These are phyloP conservation scores for Suillus hirtellus DNA, from an alignment of 768 basidiomycete genomes.

Conservation along the genomic window DNA sequence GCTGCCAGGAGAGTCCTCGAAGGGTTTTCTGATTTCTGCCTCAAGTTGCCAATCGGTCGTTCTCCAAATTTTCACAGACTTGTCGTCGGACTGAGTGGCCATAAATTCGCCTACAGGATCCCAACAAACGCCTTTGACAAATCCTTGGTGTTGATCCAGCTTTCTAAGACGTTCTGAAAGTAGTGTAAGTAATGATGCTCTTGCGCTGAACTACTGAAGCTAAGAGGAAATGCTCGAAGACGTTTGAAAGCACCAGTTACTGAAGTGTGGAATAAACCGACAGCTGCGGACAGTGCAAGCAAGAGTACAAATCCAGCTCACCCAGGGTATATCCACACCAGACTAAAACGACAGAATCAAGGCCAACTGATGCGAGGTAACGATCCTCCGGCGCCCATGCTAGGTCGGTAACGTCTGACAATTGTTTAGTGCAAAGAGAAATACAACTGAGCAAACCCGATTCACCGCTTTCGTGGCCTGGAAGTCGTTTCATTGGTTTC, in stretches of 20 bases:
- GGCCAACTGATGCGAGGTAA: conserved; percentile 89
- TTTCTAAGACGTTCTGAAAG: conserved; percentile 74
- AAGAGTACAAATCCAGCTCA: conserved; percentile 33
- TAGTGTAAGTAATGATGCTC: background rate
- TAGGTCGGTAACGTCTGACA: conserved; percentile 86
- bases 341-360: conserved; percentile 88
- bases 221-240: background rate
- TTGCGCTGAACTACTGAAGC: background rate
- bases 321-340: conserved; percentile 95
- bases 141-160: conserved; percentile 89
- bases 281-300: background rate
- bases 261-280: background rate
- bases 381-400: conserved; percentile 94
- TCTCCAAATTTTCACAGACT: conserved; percentile 95
- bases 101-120: conserved; percentile 98
- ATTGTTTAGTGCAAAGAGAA: conserved; percentile 11
- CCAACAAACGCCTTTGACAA: conserved; percentile 99
- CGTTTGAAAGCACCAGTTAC: background rate
- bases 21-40: conserved; percentile 84
- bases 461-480: conserved; percentile 92
- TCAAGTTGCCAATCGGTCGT: conserved; percentile 90
- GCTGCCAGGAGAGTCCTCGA: conserved; percentile 90
- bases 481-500: conserved; percentile 90
- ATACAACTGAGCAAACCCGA: conserved; percentile 13
- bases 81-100: conserved; percentile 97